Evolutionary conservation across 208 protist species (phyloP), one percentile per base, ranked within the genome.

Genomic region (Tritrichomonas musculus): DNA sequence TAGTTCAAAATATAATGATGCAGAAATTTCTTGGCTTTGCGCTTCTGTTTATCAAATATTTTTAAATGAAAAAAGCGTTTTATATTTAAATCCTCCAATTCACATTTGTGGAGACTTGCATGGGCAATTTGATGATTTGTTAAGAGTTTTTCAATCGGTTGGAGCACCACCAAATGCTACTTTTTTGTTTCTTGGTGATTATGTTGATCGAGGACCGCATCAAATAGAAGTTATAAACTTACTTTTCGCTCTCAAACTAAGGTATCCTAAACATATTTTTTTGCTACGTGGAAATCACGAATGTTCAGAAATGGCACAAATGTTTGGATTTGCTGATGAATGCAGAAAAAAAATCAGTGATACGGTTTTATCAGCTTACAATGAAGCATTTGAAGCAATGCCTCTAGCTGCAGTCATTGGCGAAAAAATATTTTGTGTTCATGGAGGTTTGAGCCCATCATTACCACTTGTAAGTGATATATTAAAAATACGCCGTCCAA

Each of bases 41-140:
- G 47, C 55, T n/a, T 57, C 72, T 0, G 93, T 44, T 47, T 11
- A 94, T 11, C 92, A 96, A 65, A 94, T 96, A 49, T 95, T 97
- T 57, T 93, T 95, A 17, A 77, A 66, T 22, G 95, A 97, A 80
- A 95, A 94, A 5, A 94, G 95, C 14, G 93, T 97, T 25, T 95
- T 97, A 5, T 95, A 96, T 93, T 92, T 97, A 25, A 95, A 96
- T 92, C 95, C 95, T 14, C 95, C 95, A 25, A 96, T 96, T 64
- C 94, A 95, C 55, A 96, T 96, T 53, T 93, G 93, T 64, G 97
- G 98, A 33, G 99, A 99, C 95, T 98, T 99, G 60, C 98, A 99
- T 94, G 99, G 99, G 11, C 98, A 99, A 96, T 99, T 99, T 95
- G 99, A 98, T 94, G 99, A 99, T 96, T 97, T 99, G 66, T 96